A percentile compares a stretch with the other conserved stretches of the same genome.
phyloP scores from a whole-genome alignment of 2,329 filamentous ascomycete genomes.

The Tolypocladium sp. region DNA sequence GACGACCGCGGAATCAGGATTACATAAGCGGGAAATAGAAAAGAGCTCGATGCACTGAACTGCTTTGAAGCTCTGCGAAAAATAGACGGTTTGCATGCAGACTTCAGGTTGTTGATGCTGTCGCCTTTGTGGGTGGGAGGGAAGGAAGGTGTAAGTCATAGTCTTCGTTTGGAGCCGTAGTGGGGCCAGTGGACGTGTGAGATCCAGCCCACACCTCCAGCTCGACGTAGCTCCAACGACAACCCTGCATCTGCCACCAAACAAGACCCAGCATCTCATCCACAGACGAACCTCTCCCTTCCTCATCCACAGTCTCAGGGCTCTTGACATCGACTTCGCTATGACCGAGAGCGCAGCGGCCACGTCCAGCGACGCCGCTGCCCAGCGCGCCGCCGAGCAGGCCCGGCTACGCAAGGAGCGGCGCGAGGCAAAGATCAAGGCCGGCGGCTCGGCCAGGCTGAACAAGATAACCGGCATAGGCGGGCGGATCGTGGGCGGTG shows the following conservation, averaged over 20 bases:
- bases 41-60: no score
- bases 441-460: slow-evolving; percentile 59
- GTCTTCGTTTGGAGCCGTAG: not conserved
- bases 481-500: slow-evolving; percentile 25
- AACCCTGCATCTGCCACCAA: not conserved
- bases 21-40: no score
- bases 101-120: not conserved
- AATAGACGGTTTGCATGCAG: no score
- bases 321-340: not conserved
- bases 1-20: no score
- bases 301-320: not conserved
- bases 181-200: not conserved
- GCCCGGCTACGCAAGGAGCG: slow-evolving; percentile 70
- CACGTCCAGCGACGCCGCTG: slow-evolving; percentile 33
- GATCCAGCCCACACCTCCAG: not conserved
- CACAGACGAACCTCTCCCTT: not conserved
- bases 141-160: not conserved
- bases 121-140: not conserved
- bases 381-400: slow-evolving; percentile 50
- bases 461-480: slow-evolving; percentile 68
- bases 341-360: slow-evolving; percentile 30
- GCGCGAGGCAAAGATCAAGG: slow-evolving; percentile 68
- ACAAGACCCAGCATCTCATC: not conserved
- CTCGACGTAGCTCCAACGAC: not conserved
- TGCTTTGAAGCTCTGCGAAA: no score